Evolutionary conservation across 441 rosid genomes (phyloP), one percentile per base, ranked within the genome.

Genomic region (Macaranga tanarius): DNA sequence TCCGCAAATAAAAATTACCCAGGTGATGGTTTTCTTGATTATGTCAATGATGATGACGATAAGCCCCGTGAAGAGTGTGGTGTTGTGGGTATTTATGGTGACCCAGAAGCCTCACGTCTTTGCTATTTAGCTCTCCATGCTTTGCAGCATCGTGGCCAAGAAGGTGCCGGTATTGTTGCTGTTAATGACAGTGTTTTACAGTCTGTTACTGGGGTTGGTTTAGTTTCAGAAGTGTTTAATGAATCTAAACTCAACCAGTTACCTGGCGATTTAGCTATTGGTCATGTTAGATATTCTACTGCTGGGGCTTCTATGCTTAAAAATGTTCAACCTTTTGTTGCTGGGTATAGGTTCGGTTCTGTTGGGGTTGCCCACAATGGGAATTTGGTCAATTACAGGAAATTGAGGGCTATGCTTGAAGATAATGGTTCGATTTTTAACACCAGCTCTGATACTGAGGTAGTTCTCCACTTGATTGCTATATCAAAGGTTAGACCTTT

Each of bases 21-120:
- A 13, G 79, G 28, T 61, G 81, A 62, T 68, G 16, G 26, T 71
- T 74, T 70, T 44, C 25, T 62, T 38, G 48, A 38, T 67, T 69
- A 20, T 20, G 38, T 50, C 19, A 25, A 28, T 6, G 83, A 80
- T 42, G 76, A 74, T 31, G 91, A 88, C 77, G 97, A 92, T 51
- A 90, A 90, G 80, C 97, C 95, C 26, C 91, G 94, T 0, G 99
- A 94, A 55, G 99, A 94, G 91, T 92, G 99, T 70, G 99, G 97
- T 7, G 97, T 94, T 31, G 96, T 92, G 28, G 99, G 99, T 34
- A 87, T 94, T 71, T 92, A 81, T 69, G 99, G 92, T 5, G 97
- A 94, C 78, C 80, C 97, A 0, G 99, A 94, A 67, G 97, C 99
- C 69, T 85, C 98, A 0, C 92, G 97, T 4, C 91, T 90, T 75